Evolutionary conservation across 1,284 basidiomycete species (phyloP).

Genomic region (Cystobasidium slooffiae): DNA sequence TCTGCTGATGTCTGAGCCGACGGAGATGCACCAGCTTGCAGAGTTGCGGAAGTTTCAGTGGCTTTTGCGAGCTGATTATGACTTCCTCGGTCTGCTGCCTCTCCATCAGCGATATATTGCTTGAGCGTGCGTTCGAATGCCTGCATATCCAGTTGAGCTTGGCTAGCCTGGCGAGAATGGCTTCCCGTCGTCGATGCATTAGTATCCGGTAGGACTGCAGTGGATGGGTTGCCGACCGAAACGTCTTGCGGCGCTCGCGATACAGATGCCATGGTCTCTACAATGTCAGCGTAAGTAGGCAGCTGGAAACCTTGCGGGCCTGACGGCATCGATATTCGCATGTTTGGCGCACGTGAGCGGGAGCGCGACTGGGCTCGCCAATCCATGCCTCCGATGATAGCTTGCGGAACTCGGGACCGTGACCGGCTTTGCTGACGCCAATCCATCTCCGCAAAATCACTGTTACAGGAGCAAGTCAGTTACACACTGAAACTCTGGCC

Average conservation of each 20-base stretch:
- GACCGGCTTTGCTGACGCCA: slow-evolving; percentile 92
- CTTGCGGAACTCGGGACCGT: slow-evolving; percentile 76
- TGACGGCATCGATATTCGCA: slow-evolving; percentile 32
- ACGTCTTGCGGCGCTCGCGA: slow-evolving; percentile 14
- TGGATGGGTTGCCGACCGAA: not conserved
- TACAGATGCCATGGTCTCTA: slow-evolving; percentile 26
- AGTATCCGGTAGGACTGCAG: not conserved
- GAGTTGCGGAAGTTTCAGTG: not conserved
- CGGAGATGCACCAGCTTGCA: not conserved
- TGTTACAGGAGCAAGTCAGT: not conserved
- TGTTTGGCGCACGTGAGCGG: slow-evolving; percentile 53
- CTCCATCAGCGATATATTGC: slow-evolving; percentile 16
- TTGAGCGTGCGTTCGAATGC: slow-evolving; percentile 33
- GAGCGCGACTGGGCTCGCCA: slow-evolving; percentile 61
- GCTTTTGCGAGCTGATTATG: not conserved
- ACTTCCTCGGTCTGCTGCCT: not conserved
- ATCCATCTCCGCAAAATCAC: slow-evolving; percentile 71
- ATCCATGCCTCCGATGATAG: slow-evolving; percentile 57
- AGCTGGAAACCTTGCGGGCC: slow-evolving; percentile 31
- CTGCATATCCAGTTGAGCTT: slow-evolving; percentile 1
- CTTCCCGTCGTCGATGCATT: not conserved
- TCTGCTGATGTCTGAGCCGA: not conserved
- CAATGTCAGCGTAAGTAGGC: slow-evolving; percentile 30
- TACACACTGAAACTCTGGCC: not conserved
- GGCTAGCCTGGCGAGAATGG: not conserved